Evolutionary conservation across 768 basidiomycete genomes (phyloP).

Genomic region (Tricholoma terreum): DNA sequence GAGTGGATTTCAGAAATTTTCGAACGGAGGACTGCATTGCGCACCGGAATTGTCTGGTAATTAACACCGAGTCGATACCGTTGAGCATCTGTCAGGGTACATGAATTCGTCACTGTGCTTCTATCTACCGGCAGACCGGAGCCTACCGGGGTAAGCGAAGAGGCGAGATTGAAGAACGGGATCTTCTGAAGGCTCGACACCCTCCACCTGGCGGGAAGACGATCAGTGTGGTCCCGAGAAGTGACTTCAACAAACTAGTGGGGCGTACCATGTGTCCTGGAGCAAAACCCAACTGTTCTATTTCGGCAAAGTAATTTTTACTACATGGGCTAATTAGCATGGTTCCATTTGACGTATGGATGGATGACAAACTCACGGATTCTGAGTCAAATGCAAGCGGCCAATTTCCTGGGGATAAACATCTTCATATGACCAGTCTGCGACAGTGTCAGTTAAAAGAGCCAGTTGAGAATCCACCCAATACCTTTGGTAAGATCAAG

Average conservation of each 20-base stretch:
- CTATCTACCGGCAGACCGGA: background rate
- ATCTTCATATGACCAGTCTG: slow-evolving; percentile 35
- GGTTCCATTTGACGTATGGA: background rate
- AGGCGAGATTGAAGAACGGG: slow-evolving; percentile 57
- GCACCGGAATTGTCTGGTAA: slow-evolving; percentile 34
- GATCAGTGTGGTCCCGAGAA: background rate
- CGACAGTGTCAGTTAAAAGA: background rate
- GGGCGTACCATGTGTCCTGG: slow-evolving; percentile 45
- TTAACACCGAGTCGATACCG: slow-evolving; percentile 39
- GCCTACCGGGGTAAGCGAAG: slow-evolving; percentile 52
- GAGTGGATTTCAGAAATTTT: background rate
- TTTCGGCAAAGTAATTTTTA: slow-evolving; percentile 28
- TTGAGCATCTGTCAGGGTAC: slow-evolving; percentile 28
- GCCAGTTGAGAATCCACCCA: background rate
- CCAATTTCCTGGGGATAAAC: slow-evolving; percentile 34
- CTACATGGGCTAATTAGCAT: background rate
- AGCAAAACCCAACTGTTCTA: slow-evolving; percentile 45
- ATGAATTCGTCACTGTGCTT: background rate
- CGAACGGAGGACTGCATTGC: background rate
- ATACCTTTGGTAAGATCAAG: slow-evolving; percentile 48
- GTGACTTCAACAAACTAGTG: background rate
- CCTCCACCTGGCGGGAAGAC: slow-evolving; percentile 14
- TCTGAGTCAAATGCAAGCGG: slow-evolving; percentile 35
- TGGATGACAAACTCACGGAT: slow-evolving; percentile 25
- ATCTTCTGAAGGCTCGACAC: slow-evolving; percentile 50